Evolutionary conservation across 1,284 basidiomycete genomes (phyloP), one percentile per base, ranked within the genome.

Genomic region (Marasmius sp.): DNA sequence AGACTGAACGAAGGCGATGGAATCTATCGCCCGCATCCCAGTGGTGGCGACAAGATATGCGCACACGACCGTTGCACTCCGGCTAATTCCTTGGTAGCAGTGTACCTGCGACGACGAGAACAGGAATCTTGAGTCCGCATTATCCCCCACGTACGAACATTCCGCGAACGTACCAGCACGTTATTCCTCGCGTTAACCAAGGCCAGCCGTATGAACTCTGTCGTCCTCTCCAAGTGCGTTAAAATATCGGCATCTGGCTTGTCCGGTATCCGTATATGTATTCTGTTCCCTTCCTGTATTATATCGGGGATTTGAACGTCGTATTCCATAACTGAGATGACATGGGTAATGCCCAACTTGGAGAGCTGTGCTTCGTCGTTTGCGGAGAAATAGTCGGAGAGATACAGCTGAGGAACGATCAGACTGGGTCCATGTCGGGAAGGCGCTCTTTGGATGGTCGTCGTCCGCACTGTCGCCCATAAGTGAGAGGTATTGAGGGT

Each of bases 11-110:
- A 81, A 80, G 55, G 76, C 76, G 63, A 91, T 78, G 11, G 89
- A 84, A 62, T 86, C 81, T 27, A 71, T 67, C 6, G 85, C 79
- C 5, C 76, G 73, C 81, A 88, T 85, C 8, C 79, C 77, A 53
- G 80, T 80, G 5, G 82, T 79, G 6, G 87, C 86, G 67, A 95
- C 83, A 63, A 95, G 79, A 75, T 92, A 94, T 39, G 92, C 94
- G 59, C 91, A 88, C 11, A 94, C 89, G 59, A 95, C 84, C 12
- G 89, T 92, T 7, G 92, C 86, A 68, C 88, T 91, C 54, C 93
- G 83, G 71, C 89, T 92, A 63, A 94, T 83, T 58, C 94, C 93
- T 70, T 91, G 88, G 58, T 88, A 80, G 74, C 94, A 95, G 74
- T 96, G 93, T 10, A 87, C 82, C 85, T 86, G 48, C 34, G 16